Evolutionary conservation across 202 grass and related monocot species (phyloP).

Genomic region (Zoysia matrella): DNA sequence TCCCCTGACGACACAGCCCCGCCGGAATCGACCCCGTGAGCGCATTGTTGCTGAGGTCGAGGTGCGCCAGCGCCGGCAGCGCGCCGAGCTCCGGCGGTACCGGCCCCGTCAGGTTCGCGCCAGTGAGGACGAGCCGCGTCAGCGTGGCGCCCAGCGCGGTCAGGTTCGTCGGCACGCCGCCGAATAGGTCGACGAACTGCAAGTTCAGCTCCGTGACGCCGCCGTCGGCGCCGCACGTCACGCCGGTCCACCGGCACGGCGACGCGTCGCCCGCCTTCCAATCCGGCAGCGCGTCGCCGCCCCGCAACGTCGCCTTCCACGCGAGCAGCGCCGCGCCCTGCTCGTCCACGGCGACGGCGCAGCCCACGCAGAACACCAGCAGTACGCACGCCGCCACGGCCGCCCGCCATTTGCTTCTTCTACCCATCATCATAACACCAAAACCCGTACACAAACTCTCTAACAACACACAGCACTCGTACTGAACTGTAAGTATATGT

Average conservation of each 20-base stretch:
- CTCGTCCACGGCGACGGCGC: constrained; percentile 46
- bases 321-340: constrained; percentile 72
- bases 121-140: constrained; percentile 57
- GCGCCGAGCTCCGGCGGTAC: constrained; percentile 61
- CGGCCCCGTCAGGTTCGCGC: constrained; percentile 62
- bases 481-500: constrained; percentile 33
- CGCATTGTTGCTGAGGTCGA: constrained; percentile 77
- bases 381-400: constrained; percentile 10
- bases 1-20: constrained; percentile 55
- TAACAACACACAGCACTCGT: neutral
- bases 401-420: constrained; percentile 50
- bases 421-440: constrained; percentile 33
- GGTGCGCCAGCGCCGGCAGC: constrained; percentile 47
- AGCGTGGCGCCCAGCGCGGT: constrained; percentile 52
- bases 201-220: constrained; percentile 63
- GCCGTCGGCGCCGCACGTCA: constrained; percentile 56
- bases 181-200: constrained; percentile 59
- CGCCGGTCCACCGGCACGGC: constrained; percentile 74
- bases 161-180: constrained; percentile 57
- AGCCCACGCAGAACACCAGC: constrained; percentile 13
- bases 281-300: constrained; percentile 37
- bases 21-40: constrained; percentile 63
- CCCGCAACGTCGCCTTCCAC: constrained; percentile 65
- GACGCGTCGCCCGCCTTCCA: constrained; percentile 61
- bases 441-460: constrained; percentile 18